Percentiles rank a stretch among this genome's conserved stretches.
Evolutionary conservation across 2,329 filamentous ascomycete genomes (phyloP).

Genomic region (Cephalotrichum gorgonifer): DNA sequence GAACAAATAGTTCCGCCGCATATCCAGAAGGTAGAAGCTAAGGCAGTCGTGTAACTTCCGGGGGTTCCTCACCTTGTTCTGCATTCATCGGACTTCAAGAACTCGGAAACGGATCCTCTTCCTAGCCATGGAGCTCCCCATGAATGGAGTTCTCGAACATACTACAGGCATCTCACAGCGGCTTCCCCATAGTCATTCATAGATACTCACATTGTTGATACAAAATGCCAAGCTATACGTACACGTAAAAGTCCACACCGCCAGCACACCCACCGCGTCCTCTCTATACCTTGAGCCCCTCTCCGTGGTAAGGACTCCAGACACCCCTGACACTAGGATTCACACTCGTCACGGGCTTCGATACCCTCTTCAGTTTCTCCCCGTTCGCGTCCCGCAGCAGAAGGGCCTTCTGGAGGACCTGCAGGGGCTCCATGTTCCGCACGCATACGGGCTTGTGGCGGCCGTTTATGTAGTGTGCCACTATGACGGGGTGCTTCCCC

Average conservation of each 20-base stretch:
- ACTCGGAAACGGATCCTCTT: too few species aligned
- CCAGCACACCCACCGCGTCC: background rate
- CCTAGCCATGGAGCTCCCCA: too few species aligned
- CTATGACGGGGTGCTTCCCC: conserved; percentile 79
- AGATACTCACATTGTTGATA: background rate
- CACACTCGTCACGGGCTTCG: conserved; percentile 54
- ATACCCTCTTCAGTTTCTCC: conserved; percentile 56
- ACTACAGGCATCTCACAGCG: too few species aligned
- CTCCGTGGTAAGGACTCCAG: conserved; percentile 61
- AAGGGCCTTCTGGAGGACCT: conserved; percentile 72
- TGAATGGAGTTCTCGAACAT: too few species aligned
- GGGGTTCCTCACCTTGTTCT: too few species aligned
- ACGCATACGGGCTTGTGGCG: conserved; percentile 79
- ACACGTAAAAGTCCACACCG: conserved; percentile 3
- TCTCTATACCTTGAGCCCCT: conserved; percentile 41
- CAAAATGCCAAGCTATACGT: background rate
- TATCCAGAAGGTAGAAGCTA: too few species aligned
- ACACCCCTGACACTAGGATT: conserved; percentile 58
- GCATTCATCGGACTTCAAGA: too few species aligned
- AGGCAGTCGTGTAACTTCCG: too few species aligned
- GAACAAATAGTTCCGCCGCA: too few species aligned
- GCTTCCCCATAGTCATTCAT: too few species aligned
- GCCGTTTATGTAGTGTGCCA: conserved; percentile 89
- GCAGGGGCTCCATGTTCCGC: conserved; percentile 68
- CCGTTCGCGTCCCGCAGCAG: conserved; percentile 65